Evolutionary conservation across 2,329 filamentous ascomycete species (phyloP).

Genomic region (Trichocomaceae sp.): DNA sequence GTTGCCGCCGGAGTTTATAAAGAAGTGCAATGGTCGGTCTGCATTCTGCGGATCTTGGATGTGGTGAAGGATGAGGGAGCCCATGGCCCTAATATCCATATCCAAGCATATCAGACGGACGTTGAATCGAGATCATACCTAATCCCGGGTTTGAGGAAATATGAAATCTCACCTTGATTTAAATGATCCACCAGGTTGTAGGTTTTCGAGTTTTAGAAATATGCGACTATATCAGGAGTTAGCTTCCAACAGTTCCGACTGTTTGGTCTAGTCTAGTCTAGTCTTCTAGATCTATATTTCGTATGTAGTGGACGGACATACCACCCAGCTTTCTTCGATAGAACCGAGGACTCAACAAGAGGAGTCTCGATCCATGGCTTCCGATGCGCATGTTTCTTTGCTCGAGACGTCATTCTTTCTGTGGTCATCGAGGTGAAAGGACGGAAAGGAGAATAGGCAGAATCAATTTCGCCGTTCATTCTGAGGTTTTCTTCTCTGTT

Average conservation of each 20-base stretch:
- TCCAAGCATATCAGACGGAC: neutral
- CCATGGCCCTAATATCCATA: slow-evolving; percentile 58
- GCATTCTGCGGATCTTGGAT: slow-evolving; percentile 36
- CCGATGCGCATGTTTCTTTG: neutral
- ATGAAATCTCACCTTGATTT: slow-evolving; percentile 53
- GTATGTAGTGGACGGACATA: slow-evolving; percentile 33
- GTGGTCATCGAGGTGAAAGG: neutral
- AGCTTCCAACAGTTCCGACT: too few species aligned
- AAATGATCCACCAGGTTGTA: slow-evolving; percentile 80
- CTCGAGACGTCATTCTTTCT: neutral
- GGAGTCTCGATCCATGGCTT: slow-evolving; percentile 66
- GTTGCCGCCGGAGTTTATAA: slow-evolving; percentile 74
- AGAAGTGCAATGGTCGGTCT: slow-evolving; percentile 59
- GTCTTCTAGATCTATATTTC: too few species aligned
- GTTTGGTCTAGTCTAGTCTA: too few species aligned
- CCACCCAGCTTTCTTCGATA: slow-evolving; percentile 68
- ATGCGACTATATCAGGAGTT: slow-evolving; percentile 49
- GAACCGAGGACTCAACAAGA: slow-evolving; percentile 57
- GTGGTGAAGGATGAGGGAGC: slow-evolving; percentile 59
- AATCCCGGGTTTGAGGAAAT: neutral
- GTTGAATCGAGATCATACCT: neutral
- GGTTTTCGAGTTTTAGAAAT: slow-evolving; percentile 77
- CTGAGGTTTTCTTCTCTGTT: neutral
- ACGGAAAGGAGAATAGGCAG: neutral
- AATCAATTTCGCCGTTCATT: neutral